Evolutionary conservation across 257 asterid genomes (phyloP).

Genomic region (Anisodus acutangulus): DNA sequence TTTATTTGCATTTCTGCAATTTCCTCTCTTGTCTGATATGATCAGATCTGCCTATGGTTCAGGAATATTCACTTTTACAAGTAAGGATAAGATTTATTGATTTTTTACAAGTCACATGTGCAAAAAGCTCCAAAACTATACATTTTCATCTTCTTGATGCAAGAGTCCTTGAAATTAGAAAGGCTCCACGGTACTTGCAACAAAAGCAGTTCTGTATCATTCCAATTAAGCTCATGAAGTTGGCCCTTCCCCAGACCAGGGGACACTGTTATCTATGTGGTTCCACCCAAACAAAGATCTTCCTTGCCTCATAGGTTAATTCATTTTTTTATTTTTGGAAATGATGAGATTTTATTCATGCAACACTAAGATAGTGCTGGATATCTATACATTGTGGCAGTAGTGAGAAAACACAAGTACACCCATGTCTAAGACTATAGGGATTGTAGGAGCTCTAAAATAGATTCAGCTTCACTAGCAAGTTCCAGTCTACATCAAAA

Average conservation of each 20-base stretch:
- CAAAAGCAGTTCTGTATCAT: background rate
- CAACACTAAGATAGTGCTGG: background rate
- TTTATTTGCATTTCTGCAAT: conserved; percentile 40
- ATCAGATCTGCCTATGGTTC: conserved; percentile 38
- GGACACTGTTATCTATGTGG: too few species aligned
- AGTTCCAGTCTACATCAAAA: background rate
- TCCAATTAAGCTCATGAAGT: background rate
- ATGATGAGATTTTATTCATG: too few species aligned
- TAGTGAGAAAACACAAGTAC: background rate
- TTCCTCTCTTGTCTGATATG: conserved; percentile 40
- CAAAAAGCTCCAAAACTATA: background rate
- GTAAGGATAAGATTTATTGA: conserved; percentile 7
- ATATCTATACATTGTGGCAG: background rate
- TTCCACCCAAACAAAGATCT: too few species aligned
- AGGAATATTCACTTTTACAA: conserved; percentile 32
- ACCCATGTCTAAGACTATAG: background rate
- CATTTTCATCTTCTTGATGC: background rate
- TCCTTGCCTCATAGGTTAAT: too few species aligned
- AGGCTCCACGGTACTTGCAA: background rate
- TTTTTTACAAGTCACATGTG: background rate
- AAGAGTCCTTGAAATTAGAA: background rate
- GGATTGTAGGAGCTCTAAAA: background rate
- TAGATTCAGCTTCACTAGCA: background rate
- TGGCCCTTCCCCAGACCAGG: background rate
- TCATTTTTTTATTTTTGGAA: too few species aligned